Percentiles rank a stretch among this genome's conserved stretches.
These are phyloP conservation scores for Calocera cornea DNA, from an alignment of 768 basidiomycete species.

Conservation along the genomic window DNA sequence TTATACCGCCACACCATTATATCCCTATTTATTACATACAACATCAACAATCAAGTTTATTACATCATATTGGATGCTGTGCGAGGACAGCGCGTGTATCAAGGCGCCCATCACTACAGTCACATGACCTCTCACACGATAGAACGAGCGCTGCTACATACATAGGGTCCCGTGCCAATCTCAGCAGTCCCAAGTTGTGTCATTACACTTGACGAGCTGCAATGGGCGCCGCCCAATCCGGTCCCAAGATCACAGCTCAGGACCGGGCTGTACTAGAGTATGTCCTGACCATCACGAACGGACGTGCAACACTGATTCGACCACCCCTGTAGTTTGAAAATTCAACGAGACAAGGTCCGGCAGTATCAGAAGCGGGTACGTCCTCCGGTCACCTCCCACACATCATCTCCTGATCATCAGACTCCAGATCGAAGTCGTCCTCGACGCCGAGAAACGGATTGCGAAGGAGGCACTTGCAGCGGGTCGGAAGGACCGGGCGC, in stretches of 20 bases:
- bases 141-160: not conserved
- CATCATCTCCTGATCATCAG: not conserved
- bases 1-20: no score
- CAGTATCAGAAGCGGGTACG: constrained; percentile 89
- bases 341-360: constrained; percentile 88
- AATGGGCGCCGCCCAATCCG: constrained; percentile 24
- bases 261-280: constrained; percentile 94
- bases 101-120: not conserved
- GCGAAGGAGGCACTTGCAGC: constrained; percentile 67
- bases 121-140: not conserved
- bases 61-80: not conserved
- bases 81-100: no score
- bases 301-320: constrained; percentile 13
- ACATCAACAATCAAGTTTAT: no score
- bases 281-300: constrained; percentile 24
- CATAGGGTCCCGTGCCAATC: not conserved
- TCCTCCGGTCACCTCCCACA: not conserved
- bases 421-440: constrained; percentile 64
- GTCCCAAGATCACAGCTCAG: constrained; percentile 79
- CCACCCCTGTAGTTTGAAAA: constrained; percentile 57
- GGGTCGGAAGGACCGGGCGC: constrained; percentile 76
- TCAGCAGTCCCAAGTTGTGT: no score
- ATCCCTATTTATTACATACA: no score
- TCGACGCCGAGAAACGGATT: constrained; percentile 79
- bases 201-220: not conserved